Evolutionary conservation across 2,329 filamentous ascomycete species (phyloP).

Genomic region (Colletotrichum somersetense): DNA sequence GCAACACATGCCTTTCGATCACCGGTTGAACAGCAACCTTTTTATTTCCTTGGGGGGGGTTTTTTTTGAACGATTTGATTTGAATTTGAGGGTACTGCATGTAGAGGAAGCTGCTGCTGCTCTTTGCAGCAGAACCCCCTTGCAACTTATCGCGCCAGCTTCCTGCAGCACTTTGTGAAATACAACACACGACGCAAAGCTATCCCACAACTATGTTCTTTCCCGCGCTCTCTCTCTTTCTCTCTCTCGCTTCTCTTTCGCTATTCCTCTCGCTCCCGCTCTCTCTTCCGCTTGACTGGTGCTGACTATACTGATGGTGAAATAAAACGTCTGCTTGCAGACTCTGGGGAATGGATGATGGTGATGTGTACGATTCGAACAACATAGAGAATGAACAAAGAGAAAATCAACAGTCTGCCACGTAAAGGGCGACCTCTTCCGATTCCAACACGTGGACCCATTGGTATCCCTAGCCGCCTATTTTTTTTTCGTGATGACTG

Average conservation of each 20-base stretch:
- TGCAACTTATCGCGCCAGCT: slow-evolving; percentile 33
- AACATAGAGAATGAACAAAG: slow-evolving; percentile 42
- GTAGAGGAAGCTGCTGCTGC: slow-evolving; percentile 35
- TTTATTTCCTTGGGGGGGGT: neutral
- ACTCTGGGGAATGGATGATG: slow-evolving; percentile 7
- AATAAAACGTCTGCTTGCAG: slow-evolving; percentile 39
- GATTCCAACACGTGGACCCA: slow-evolving; percentile 36
- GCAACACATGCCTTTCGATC: neutral
- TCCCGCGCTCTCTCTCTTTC: slow-evolving; percentile 8
- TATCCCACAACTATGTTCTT: slow-evolving; percentile 14
- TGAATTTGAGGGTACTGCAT: slow-evolving; percentile 38
- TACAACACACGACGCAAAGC: slow-evolving; percentile 27
- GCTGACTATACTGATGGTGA: slow-evolving; percentile 34
- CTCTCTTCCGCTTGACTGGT: slow-evolving; percentile 19
- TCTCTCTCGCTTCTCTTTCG: slow-evolving; percentile 1
- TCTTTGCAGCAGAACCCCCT: slow-evolving; percentile 28
- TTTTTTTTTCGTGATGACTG: slow-evolving; percentile 38
- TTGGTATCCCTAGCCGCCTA: slow-evolving; percentile 38
- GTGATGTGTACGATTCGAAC: slow-evolving; percentile 41
- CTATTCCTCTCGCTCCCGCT: neutral
- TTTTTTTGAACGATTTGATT: slow-evolving; percentile 29
- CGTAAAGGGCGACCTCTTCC: slow-evolving; percentile 33
- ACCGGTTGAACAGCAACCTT: neutral
- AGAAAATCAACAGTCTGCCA: slow-evolving; percentile 41
- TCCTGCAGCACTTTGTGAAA: slow-evolving; percentile 36